phyloP scores from a whole-genome alignment of 2,329 filamentous ascomycete species.

The Penicillium polonicum region DNA sequence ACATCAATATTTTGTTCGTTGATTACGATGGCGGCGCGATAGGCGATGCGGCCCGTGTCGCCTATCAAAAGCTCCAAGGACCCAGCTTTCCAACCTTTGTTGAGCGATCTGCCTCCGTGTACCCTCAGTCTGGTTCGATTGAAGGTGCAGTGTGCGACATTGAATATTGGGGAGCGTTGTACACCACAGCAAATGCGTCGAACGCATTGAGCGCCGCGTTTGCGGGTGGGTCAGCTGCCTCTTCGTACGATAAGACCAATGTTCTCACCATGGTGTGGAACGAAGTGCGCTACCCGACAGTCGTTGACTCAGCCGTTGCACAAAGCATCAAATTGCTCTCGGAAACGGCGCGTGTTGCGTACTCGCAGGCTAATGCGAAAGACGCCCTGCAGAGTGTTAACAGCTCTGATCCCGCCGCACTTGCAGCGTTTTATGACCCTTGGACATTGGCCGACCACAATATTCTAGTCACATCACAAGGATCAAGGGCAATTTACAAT shows the following conservation, averaged over 20 bases:
- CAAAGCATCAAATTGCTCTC: constrained; percentile 35
- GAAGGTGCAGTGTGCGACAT: constrained; percentile 33
- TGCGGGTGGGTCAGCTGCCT: constrained; percentile 31
- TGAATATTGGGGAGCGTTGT: constrained; percentile 40
- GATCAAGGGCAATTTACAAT: constrained; percentile 47
- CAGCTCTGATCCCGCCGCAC: constrained; percentile 29
- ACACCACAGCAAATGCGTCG: constrained; percentile 38
- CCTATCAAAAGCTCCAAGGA: constrained; percentile 32
- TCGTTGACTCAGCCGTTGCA: constrained; percentile 37
- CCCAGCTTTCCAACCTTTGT: constrained; percentile 33
- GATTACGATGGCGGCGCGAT: constrained; percentile 42
- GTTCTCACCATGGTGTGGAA: constrained; percentile 48
- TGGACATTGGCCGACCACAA: constrained; percentile 39
- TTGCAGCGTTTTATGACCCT: constrained; percentile 41
- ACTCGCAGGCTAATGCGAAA: constrained; percentile 36
- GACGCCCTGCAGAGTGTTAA: constrained; percentile 25
- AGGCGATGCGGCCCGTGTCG: constrained; percentile 32
- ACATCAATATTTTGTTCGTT: constrained; percentile 38
- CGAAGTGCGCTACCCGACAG: constrained; percentile 45
- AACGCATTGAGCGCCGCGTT: constrained; percentile 38
- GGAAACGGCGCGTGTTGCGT: constrained; percentile 34
- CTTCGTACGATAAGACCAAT: constrained; percentile 37
- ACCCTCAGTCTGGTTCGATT: constrained; percentile 22
- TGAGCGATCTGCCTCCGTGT: constrained; percentile 20
- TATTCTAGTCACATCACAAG: constrained; percentile 45